Evolutionary conservation across 1,139 yeast species (phyloP).

Genomic region (Geotrichum carabidarum): DNA sequence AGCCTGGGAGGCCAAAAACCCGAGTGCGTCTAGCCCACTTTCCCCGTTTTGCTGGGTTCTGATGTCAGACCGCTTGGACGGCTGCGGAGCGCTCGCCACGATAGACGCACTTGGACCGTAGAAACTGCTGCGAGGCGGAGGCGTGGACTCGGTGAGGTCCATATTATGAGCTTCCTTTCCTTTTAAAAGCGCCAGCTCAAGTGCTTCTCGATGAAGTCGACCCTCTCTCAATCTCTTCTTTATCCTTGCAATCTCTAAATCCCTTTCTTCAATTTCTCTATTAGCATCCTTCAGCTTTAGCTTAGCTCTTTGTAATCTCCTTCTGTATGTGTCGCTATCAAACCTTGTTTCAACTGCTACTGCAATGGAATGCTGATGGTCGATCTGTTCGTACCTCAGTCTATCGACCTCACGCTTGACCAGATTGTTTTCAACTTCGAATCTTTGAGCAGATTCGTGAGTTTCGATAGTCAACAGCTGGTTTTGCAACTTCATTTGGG

Average conservation of each 20-base stretch:
- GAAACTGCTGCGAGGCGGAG: background rate
- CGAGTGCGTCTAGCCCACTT: constrained; percentile 13
- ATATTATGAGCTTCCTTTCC: background rate
- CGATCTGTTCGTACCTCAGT: constrained; percentile 38
- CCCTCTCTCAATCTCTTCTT: constrained; percentile 28
- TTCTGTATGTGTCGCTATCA: constrained; percentile 33
- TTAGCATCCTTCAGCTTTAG: constrained; percentile 43
- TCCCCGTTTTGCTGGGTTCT: background rate
- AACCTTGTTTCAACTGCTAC: constrained; percentile 13
- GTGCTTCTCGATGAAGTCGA: constrained; percentile 23
- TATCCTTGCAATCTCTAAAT: constrained; percentile 38
- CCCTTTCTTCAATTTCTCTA: constrained; percentile 41
- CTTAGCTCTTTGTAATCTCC: constrained; percentile 41
- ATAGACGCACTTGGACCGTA: background rate
- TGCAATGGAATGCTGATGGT: constrained; percentile 20
- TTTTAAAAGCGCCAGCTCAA: constrained; percentile 17
- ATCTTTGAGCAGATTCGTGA: constrained; percentile 41
- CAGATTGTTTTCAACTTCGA: constrained; percentile 45
- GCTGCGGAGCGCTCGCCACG: background rate
- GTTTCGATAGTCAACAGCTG: constrained; percentile 39
- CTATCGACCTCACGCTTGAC: constrained; percentile 49
- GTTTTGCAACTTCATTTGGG: constrained; percentile 39
- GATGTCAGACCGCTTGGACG: background rate
- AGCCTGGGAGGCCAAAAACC: constrained; percentile 14
- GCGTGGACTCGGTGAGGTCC: background rate